Base-by-base conservation (phyloP, 1,139 yeast species). In the Candida glucosophila region DNA sequence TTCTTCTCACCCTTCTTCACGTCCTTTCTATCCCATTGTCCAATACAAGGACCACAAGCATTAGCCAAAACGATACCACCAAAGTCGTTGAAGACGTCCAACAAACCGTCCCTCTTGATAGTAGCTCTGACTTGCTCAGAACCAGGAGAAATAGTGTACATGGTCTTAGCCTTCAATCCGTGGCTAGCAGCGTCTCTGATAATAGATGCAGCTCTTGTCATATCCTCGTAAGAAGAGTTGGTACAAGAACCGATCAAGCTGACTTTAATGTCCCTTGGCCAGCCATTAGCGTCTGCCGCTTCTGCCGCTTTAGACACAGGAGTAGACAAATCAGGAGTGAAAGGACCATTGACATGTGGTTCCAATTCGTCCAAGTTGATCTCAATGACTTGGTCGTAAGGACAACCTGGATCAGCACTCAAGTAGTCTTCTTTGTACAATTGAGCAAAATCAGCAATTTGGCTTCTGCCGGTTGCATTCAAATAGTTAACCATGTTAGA, bases 21-120 rank as follows among this genome's bases (percentile, higher is more conserved):
- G 58, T 90, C 97, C 55, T 75, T 86, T 72, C 98, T 83, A 59
- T 90, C 97, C 98, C 98, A 90, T 74, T 90, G 98, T 59, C 98
- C 98, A 55, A 90, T 90, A 76, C 98, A 88, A 61, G 98, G 98
- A 60, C 98, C 98, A 74, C 98, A 88, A 39, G 98, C 98, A 58
- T 90, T 90, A 43, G 98, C 97, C 61, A 90, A 72, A 36, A 90
- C 95, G 38, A 79, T 71, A 67, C 95, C 97, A 51, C 97, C 97
- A 44, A 80, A 81, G 52, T 83, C 92, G 58, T 78, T 76, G 64
- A 90, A 86, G 46, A 88, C 79, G 52, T 80, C 66, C 49, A 88
- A 73, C 67, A 80, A 88, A 50, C 97, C 97, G 58, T 90, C 98
- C 67, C 97, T 81, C 53, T 79, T 95, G 57, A 90, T 86, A 44